phyloP scores from a whole-genome alignment of 148 eudicot genomes.

The Gaultheria prostrata region DNA sequence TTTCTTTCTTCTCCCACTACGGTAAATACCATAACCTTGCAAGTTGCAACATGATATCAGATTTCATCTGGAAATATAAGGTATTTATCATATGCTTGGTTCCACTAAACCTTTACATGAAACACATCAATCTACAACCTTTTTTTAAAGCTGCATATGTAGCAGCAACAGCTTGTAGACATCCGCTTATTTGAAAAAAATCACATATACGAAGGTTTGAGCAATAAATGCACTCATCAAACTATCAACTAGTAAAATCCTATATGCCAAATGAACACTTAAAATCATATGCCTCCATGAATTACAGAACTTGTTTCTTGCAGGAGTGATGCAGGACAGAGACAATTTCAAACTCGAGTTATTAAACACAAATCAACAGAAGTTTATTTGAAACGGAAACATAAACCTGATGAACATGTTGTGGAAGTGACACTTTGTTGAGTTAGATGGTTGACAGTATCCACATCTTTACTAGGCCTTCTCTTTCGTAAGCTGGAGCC shows the following conservation, averaged over 20 bases:
- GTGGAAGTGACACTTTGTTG: constrained; percentile 20
- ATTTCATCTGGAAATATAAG: neutral
- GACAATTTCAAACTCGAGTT: neutral
- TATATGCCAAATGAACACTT: neutral
- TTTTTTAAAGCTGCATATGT: neutral
- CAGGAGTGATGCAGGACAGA: neutral
- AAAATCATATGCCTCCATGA: neutral
- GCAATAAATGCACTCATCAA: neutral
- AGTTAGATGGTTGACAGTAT: constrained; percentile 17
- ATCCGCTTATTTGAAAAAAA: neutral
- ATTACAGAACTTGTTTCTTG: neutral
- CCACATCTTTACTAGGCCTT: constrained; percentile 30
- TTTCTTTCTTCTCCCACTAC: neutral
- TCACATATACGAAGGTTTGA: neutral
- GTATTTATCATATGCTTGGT: neutral
- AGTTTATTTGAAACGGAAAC: constrained; percentile 3
- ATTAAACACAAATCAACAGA: neutral
- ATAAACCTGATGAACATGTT: constrained; percentile 51
- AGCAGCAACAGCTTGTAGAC: neutral
- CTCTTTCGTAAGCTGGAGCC: constrained; percentile 60
- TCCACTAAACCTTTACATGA: neutral
- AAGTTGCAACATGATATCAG: neutral
- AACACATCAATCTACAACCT: neutral
- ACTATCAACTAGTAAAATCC: neutral
- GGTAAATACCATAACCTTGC: no score